phyloP scores from a whole-genome alignment of 1,284 basidiomycete genomes.

The Ceratorhiza oryzae-sativae region DNA sequence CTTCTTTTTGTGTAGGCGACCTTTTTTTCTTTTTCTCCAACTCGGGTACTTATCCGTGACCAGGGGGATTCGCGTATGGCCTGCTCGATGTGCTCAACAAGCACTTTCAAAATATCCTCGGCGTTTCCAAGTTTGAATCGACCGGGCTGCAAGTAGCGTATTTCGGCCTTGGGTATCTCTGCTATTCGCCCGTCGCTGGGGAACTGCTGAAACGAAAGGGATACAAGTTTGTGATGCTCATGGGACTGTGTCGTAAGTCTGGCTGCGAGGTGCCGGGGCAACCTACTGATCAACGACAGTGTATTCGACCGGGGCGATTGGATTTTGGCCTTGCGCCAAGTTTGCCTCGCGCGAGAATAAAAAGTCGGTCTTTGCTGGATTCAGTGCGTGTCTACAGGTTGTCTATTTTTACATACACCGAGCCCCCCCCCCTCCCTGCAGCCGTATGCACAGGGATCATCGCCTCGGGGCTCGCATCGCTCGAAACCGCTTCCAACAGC shows the following conservation, averaged over 20 bases:
- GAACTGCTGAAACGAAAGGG: conserved; percentile 58
- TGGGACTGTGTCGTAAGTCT: conserved; percentile 38
- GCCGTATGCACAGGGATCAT: conserved; percentile 46
- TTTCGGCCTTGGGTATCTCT: conserved; percentile 75
- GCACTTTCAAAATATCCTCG: conserved; percentile 77
- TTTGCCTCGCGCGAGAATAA: conserved; percentile 55
- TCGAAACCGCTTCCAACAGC: conserved; percentile 79
- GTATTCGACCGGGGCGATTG: conserved; percentile 61
- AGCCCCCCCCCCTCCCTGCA: conserved; percentile 42
- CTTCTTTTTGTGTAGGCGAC: conserved; percentile 75
- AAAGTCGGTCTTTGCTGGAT: conserved; percentile 66
- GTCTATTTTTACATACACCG: conserved; percentile 42
- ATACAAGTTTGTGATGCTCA: conserved; percentile 54
- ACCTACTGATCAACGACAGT: conserved; percentile 8
- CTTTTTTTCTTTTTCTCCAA: not conserved
- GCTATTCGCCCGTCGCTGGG: conserved; percentile 66
- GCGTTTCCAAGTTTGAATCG: conserved; percentile 78
- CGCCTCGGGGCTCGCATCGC: conserved; percentile 74
- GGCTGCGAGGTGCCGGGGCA: not conserved
- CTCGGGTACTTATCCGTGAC: not conserved
- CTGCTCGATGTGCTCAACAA: conserved; percentile 86
- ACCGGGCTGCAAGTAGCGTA: conserved; percentile 87
- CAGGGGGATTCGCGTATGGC: conserved; percentile 78
- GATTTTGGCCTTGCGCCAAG: conserved; percentile 82
- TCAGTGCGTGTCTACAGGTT: conserved; percentile 59